Conservation (phyloP, 331 rosid species). For the Rhamnella rubrinervis region DNA sequence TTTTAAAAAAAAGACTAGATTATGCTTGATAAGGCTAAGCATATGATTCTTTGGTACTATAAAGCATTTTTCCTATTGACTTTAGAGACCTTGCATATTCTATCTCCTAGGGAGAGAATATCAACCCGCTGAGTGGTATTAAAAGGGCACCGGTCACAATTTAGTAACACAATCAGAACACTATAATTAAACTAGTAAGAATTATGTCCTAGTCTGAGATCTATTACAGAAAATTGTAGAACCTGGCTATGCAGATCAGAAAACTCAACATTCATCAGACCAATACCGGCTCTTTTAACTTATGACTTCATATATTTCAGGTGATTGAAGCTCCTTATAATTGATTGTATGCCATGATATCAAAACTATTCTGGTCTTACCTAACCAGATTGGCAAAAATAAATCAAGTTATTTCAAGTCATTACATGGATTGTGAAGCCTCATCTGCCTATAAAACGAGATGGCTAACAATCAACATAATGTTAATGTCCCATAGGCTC, state of each 20-base stretch:
- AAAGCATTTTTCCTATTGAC: not conserved
- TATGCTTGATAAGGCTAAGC: too few species aligned
- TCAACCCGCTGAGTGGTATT: not conserved
- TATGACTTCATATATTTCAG: not conserved
- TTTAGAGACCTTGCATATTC: not conserved
- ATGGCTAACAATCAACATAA: not conserved
- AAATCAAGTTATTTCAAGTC: not conserved
- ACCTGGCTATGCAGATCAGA: too few species aligned
- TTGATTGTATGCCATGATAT: not conserved
- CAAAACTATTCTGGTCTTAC: constrained; percentile 12
- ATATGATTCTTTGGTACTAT: not conserved
- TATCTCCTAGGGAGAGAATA: not conserved
- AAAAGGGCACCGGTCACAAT: not conserved
- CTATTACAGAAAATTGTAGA: too few species aligned
- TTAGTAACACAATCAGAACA: not conserved
- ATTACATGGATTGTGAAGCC: not conserved
- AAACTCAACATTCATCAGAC: not conserved
- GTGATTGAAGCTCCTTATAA: not conserved
- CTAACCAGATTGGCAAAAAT: not conserved
- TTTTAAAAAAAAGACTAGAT: too few species aligned
- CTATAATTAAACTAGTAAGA: not conserved
- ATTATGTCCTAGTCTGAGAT: not conserved
- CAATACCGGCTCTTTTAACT: not conserved
- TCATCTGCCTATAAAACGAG: not conserved
- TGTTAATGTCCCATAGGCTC: not conserved